A percentile compares a stretch with the other conserved stretches of the same genome.
Conservation (phyloP, 805 yeast species). For the Pichia cabralensis region DNA sequence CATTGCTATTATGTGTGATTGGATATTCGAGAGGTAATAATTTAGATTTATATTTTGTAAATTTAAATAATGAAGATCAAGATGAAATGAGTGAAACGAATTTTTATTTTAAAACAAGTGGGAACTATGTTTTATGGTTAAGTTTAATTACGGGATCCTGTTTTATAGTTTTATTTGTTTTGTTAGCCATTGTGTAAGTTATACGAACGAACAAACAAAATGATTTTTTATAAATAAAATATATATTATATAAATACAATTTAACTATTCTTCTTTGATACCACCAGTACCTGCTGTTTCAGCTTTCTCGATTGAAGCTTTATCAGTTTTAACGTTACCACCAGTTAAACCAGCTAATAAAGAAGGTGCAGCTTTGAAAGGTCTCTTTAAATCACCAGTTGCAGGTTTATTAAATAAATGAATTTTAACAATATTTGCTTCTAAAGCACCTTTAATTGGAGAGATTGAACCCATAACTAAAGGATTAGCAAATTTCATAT, state of each 20-base stretch:
- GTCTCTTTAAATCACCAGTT: conserved; percentile 87
- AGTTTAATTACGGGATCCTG: conserved; percentile 39
- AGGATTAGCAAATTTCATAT: conserved; percentile 96
- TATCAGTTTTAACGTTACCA: conserved; percentile 64
- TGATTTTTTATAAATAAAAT: too few relatives aligned
- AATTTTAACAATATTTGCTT: conserved; percentile 83
- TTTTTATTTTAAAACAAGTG: conserved; percentile 47
- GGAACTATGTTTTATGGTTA: conserved; percentile 47
- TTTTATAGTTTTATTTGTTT: conserved; percentile 40
- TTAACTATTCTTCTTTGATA: conserved; percentile 74
- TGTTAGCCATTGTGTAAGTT: conserved; percentile 34
- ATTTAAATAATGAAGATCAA: conserved; percentile 15
- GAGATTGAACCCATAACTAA: conserved; percentile 89
- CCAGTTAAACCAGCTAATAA: conserved; percentile 48
- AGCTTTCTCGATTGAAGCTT: conserved; percentile 74
- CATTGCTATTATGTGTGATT: conserved; percentile 33
- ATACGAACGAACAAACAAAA: too few relatives aligned
- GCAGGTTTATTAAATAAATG: conserved; percentile 80
- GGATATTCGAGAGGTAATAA: conserved; percentile 26
- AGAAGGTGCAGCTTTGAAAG: conserved; percentile 76
- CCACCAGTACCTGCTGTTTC: conserved; percentile 85
- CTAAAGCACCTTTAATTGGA: conserved; percentile 83
- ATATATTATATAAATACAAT: too few relatives aligned
- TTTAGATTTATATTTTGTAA: conserved; percentile 25
- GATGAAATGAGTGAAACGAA: conserved; percentile 10